phyloP scores from a whole-genome alignment of 202 grass and related monocot species.

The Hordeum pubiflorum region DNA sequence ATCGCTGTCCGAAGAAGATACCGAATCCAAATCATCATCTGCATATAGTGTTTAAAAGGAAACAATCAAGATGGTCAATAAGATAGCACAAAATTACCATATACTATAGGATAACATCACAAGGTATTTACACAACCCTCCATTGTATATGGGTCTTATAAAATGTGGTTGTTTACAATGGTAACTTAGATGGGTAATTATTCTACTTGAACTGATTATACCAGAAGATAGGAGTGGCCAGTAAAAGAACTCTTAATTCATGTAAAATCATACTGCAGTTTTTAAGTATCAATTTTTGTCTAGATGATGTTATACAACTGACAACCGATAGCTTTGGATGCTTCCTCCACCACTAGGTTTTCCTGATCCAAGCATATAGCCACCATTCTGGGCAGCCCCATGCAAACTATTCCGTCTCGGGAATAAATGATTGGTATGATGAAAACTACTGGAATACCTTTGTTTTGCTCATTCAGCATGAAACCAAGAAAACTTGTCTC shows the following conservation, averaged over 20 bases:
- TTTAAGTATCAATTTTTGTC: neutral
- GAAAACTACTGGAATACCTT: neutral
- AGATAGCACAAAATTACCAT: neutral
- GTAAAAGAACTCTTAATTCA: neutral
- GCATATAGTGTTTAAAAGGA: conserved; percentile 29
- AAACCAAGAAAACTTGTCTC: neutral
- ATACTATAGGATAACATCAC: neutral
- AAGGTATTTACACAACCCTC: neutral
- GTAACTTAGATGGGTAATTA: neutral
- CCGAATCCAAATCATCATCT: conserved; percentile 62
- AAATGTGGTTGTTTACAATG: neutral
- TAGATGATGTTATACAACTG: neutral
- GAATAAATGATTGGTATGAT: neutral
- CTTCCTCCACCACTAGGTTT: neutral
- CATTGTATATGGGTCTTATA: neutral
- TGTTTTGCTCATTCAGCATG: neutral
- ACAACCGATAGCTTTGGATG: neutral
- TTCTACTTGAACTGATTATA: conserved; percentile 9
- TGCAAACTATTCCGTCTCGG: neutral
- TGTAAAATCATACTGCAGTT: neutral
- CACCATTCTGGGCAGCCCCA: neutral
- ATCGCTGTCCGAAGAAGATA: conserved; percentile 47
- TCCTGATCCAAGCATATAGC: neutral
- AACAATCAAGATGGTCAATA: neutral
- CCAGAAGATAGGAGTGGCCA: neutral